These are phyloP conservation scores for Kodamaea plutei DNA, from an alignment of 1,139 yeast species.

Conservation along the genomic window DNA sequence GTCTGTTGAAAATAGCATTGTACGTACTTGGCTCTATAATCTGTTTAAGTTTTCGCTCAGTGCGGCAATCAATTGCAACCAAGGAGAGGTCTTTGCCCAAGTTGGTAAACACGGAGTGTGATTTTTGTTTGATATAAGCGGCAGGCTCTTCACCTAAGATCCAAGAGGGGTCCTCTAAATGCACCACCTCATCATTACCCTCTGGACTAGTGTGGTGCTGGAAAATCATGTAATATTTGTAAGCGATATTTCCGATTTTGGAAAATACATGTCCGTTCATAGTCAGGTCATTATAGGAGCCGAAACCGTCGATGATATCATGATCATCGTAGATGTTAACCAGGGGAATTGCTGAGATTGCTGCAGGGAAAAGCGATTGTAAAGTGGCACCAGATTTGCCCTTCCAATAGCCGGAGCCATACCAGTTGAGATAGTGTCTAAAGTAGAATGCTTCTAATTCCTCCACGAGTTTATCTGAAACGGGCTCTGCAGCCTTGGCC, in stretches of 20 bases:
- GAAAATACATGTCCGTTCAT: conserved; percentile 67
- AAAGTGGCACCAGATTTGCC: conserved; percentile 63
- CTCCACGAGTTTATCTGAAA: conserved; percentile 42
- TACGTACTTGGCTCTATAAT: conserved; percentile 59
- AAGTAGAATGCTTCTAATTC: conserved; percentile 67
- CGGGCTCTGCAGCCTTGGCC: conserved; percentile 37
- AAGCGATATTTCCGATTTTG: conserved; percentile 74
- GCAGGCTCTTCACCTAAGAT: conserved; percentile 51
- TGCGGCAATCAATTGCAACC: conserved; percentile 85
- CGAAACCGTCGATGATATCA: conserved; percentile 94
- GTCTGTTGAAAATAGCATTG: conserved; percentile 53
- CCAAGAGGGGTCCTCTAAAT: conserved; percentile 54
- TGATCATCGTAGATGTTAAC: conserved; percentile 86
- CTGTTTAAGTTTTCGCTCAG: conserved; percentile 69
- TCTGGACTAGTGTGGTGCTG: conserved; percentile 70
- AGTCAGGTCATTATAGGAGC: conserved; percentile 73
- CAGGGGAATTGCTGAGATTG: conserved; percentile 79
- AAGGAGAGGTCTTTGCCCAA: conserved; percentile 72
- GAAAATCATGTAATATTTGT: conserved; percentile 82
- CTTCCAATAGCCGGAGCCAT: conserved; percentile 81
- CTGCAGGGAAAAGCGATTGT: conserved; percentile 66
- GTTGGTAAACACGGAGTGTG: conserved; percentile 66
- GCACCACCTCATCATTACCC: conserved; percentile 28
- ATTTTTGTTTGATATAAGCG: conserved; percentile 59
- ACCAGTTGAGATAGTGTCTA: conserved; percentile 78